Base-by-base conservation (phyloP, 768 basidiomycete species). In the Trametes maxima region DNA sequence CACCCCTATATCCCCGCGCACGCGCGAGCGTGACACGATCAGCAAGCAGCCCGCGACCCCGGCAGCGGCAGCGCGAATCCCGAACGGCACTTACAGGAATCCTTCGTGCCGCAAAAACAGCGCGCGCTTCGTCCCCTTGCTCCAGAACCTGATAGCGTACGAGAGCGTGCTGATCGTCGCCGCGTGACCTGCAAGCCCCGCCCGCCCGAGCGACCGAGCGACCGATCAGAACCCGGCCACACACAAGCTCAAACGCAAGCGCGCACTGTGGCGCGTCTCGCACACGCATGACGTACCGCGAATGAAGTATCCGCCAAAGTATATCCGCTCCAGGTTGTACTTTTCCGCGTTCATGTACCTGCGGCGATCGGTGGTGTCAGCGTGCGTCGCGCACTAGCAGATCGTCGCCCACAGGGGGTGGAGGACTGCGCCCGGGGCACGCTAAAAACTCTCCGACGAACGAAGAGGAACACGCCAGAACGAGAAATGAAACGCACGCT, bases 321-420 rank as follows among this genome's bases (percentile, higher is more conserved):
- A 99, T 66, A 99, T 98, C 72, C 93, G 86, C 69, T 97, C 93
- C 61, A 99, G 75, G 67, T 92, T 88, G 74, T 98, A 97, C 79
- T 98, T 98, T 74, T 98, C 97, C 57, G 97, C 97, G 73, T 99
- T 98, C 97, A 99, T 98, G 75, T 95, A 98, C 48, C 94, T 96
- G 72, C 39, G 44, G 50, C 57, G n/a, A 59, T 46, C 56, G 45
- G 16, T 35, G 13, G 4, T 3, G 65, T 71, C 66, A 67, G 59
- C 54, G 37, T 54, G 40, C 54, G 33, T 46, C 7, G 14, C 43
- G 17, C 28, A 46, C 13, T 35, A 54, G 53, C 42, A 44, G 53
- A 60, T 52, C 56, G 40, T 24, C 37, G 16, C 44, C 5, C 40
- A 42, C 13, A 42, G 14, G 40, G 14, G 17, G 59, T 36, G 28